Percentiles rank a stretch among this genome's conserved stretches.
These are phyloP conservation scores for Nematocida major DNA, from an alignment of 371 early-diverging fungal genomes.

Conservation along the genomic window DNA sequence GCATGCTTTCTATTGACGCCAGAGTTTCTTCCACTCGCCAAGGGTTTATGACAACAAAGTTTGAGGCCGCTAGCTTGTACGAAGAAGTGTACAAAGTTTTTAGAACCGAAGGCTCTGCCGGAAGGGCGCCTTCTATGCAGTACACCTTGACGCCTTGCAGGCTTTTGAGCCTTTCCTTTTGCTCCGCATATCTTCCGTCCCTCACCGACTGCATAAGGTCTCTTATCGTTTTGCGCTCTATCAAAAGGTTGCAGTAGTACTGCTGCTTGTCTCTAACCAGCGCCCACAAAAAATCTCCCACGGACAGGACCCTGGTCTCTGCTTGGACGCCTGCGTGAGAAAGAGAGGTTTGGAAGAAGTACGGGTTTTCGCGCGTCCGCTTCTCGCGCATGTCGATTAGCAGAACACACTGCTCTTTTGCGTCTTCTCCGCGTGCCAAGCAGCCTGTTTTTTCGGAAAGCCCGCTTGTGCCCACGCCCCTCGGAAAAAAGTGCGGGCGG, in stretches of 20 bases:
- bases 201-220: constrained; percentile 80
- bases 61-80: neutral
- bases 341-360: constrained; percentile 51
- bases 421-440: neutral
- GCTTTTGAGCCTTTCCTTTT: constrained; percentile 69
- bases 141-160: constrained; percentile 30
- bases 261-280: constrained; percentile 63
- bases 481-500: no score
- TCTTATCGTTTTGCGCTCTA: constrained; percentile 84
- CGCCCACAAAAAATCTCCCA: constrained; percentile 65
- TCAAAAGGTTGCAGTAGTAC: constrained; percentile 72
- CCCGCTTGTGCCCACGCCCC: neutral
- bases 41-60: constrained; percentile 20
- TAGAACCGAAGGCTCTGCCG: neutral
- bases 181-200: constrained; percentile 84
- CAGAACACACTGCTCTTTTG: constrained; percentile 1
- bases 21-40: constrained; percentile 2
- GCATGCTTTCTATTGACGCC: neutral
- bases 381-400: constrained; percentile 63
- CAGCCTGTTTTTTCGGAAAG: neutral
- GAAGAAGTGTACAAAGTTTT: constrained; percentile 2
- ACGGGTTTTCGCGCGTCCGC: constrained; percentile 43
- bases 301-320: constrained; percentile 55
- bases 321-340: constrained; percentile 6
- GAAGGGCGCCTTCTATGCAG: constrained; percentile 24